Percentiles rank a stretch among this genome's conserved stretches.
phyloP scores from a whole-genome alignment of 1,139 yeast genomes.

The Geotrichum bryndzae region DNA sequence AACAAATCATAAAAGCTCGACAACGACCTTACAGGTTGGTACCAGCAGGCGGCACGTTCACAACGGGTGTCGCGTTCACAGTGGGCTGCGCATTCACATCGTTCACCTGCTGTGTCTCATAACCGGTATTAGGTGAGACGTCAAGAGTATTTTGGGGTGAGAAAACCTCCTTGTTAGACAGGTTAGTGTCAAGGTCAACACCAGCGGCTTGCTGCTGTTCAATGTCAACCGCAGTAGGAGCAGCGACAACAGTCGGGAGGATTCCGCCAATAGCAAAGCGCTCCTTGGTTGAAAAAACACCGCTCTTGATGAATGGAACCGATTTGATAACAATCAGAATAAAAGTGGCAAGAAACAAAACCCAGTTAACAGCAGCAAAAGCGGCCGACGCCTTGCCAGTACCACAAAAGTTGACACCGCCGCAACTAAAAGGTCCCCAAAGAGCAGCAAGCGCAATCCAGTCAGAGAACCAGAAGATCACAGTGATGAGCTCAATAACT shows the following conservation, averaged over 20 bases:
- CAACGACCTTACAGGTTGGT: background rate
- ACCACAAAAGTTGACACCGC: slow-evolving; percentile 15
- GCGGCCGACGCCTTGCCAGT: slow-evolving; percentile 23
- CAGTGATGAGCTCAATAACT: slow-evolving; percentile 16
- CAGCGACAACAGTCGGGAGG: background rate
- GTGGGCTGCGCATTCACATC: too few relatives aligned
- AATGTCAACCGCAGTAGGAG: background rate
- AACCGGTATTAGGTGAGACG: background rate
- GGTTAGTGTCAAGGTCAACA: slow-evolving; percentile 1
- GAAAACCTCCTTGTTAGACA: background rate
- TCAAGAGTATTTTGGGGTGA: background rate
- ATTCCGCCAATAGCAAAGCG: background rate
- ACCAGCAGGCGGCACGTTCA: background rate
- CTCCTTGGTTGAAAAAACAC: background rate
- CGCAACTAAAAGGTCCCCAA: slow-evolving; percentile 13
- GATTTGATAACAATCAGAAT: slow-evolving; percentile 3
- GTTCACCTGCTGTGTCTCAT: background rate
- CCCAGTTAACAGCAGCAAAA: slow-evolving; percentile 20
- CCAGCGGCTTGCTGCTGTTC: background rate
- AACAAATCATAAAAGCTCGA: background rate
- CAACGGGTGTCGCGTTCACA: too few relatives aligned
- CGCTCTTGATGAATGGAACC: background rate
- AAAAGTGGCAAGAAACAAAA: slow-evolving; percentile 11
- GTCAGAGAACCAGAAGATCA: slow-evolving; percentile 21
- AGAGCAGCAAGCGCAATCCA: slow-evolving; percentile 19